Base-by-base conservation (phyloP, 257 asterid genomes). In the Primulina tabacum region DNA sequence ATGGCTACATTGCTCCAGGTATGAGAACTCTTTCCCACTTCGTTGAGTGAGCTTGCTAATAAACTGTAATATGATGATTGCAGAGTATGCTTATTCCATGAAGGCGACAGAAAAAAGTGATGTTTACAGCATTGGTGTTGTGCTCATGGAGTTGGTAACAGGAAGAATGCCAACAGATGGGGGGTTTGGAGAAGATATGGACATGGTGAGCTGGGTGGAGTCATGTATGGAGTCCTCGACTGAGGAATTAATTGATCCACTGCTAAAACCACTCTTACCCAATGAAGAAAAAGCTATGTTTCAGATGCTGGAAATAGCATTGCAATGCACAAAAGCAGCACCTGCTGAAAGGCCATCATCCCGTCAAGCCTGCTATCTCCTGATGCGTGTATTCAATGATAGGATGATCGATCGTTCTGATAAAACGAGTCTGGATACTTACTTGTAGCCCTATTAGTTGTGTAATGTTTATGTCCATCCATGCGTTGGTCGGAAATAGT, bases 1-100 rank as follows among this genome's bases (percentile, higher is more conserved):
- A 87, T 33, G 98, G 97, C 57, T 92, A 92, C 64, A 88, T 92
- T 57, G 98, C 98, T 62, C 98, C 98, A 83, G 98, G 98, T 90
- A 85, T 2, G 16, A 59, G 7, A 4, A 7, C 17, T 28, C 6
- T 16, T 35, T 6, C 7, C 24, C 11, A 47, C 40, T 62, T 33
- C 6, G 8, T 38, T 21, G 18, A 8, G 7, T 37, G 21, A 6
- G n/a, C 10, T 5, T 32, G 4, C 32, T 16, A 14, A n/a, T 16
- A 52, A 21, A 29, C 37, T 58, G 9, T 24, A 29, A 14, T 17
- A 64, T 17, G 65, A n/a, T 0, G 14, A 28, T 75, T 74, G 81
- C 87, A 92, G 98, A 92, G 76, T 92, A 88, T 67, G 97, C 95
- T 5, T 90, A 90, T 67, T 92, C 98, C 26, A 62, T 86, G 79